A percentile compares a stretch with the other conserved stretches of the same genome.
These are phyloP conservation scores for Aristolochia fimbriata DNA, from an alignment of 164 flowering plant genomes.

Conservation along the genomic window DNA sequence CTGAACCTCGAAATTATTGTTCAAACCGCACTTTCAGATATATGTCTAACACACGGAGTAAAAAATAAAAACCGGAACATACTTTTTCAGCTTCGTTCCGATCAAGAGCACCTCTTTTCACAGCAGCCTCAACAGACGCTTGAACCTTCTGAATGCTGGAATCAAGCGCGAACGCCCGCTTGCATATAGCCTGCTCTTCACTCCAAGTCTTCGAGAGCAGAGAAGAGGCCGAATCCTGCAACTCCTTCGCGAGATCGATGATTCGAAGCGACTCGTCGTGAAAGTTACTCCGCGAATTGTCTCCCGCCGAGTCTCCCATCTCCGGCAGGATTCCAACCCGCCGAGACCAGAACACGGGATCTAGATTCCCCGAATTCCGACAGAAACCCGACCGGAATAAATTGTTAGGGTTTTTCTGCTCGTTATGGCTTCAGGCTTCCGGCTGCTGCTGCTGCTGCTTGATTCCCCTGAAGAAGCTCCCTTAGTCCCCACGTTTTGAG, in stretches of 20 bases:
- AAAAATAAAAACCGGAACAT: not conserved
- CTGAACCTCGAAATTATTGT: not conserved
- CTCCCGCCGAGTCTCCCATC: conserved; percentile 13
- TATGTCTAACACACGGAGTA: no score
- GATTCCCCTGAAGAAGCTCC: no score
- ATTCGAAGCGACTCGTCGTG: conserved; percentile 43
- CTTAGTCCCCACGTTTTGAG: no score
- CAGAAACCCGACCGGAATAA: no score
- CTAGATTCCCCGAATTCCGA: no score
- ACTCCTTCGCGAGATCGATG: conserved; percentile 59
- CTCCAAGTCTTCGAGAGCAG: conserved; percentile 30
- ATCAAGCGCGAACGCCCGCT: conserved; percentile 43
- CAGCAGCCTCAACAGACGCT: conserved; percentile 24
- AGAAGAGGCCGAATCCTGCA: conserved; percentile 60
- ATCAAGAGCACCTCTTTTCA: conserved; percentile 22
- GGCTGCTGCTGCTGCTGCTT: no score
- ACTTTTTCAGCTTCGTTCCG: conserved; percentile 48
- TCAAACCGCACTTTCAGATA: not conserved
- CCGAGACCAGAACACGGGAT: not conserved
- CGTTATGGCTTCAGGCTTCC: no score
- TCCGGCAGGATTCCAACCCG: conserved; percentile 2
- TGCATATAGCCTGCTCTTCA: conserved; percentile 62
- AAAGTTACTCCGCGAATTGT: conserved; percentile 2
- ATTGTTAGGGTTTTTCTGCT: no score
- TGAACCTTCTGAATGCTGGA: conserved; percentile 36